Evolutionary conservation across 1,139 yeast species (phyloP).

Genomic region (Geotrichum bryndzae): DNA sequence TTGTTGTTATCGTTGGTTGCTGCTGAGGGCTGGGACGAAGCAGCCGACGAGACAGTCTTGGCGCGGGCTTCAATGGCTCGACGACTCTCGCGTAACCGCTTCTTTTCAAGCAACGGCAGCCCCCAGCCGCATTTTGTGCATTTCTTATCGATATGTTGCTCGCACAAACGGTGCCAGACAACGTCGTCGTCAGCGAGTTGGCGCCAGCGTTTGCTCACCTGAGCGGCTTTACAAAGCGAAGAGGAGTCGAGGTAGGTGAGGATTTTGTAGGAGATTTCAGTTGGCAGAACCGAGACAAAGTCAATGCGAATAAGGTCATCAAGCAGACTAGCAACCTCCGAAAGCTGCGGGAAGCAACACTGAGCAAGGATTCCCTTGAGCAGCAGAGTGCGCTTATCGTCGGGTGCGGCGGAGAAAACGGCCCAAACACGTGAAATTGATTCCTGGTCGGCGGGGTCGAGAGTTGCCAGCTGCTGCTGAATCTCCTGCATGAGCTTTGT

Average conservation of each 20-base stretch:
- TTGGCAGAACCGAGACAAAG: conserved; percentile 77
- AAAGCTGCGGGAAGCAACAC: conserved; percentile 92
- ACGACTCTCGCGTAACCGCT: conserved; percentile 33
- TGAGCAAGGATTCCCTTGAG: conserved; percentile 79
- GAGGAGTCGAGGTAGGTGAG: conserved; percentile 86
- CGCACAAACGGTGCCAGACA: conserved; percentile 98
- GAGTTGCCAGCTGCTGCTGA: conserved; percentile 41
- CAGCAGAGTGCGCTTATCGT: conserved; percentile 63
- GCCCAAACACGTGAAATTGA: conserved; percentile 75
- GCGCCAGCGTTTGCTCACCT: conserved; percentile 83
- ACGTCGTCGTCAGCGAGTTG: conserved; percentile 88
- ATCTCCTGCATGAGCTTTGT: conserved; percentile 57
- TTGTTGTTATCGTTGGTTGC: neutral
- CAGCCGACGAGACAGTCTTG: neutral
- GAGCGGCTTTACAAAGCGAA: conserved; percentile 88
- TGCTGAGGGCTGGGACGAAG: neutral
- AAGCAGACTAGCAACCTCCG: conserved; percentile 75
- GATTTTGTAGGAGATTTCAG: conserved; percentile 77
- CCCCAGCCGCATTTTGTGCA: conserved; percentile 99
- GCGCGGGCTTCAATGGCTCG: conserved; percentile 31
- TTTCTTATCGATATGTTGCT: conserved; percentile 92
- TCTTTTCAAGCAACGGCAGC: conserved; percentile 64
- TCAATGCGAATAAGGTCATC: conserved; percentile 78
- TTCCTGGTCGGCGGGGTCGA: conserved; percentile 57
- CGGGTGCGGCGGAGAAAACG: conserved; percentile 65